Evolutionary conservation across 2,329 filamentous ascomycete genomes (phyloP).

Genomic region (Pestalotiopsis sp.): DNA sequence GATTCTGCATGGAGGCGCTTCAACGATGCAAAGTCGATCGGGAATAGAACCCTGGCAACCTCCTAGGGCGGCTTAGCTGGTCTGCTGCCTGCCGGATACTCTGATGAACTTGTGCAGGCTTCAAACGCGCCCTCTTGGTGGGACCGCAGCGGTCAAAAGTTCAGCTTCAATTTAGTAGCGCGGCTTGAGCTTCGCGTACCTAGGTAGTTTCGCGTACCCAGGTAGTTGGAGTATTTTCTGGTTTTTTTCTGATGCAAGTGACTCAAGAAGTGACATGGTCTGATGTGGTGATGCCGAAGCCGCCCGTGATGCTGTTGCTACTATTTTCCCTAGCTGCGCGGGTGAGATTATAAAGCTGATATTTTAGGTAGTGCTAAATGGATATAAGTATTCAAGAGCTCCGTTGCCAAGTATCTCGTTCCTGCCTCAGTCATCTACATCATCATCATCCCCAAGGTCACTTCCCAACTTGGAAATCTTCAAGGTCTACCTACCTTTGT

Average conservation of each 20-base stretch:
- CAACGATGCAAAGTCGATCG: not conserved
- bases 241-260: not conserved
- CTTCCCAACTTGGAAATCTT: not conserved
- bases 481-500: not conserved
- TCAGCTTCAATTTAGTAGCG: not conserved
- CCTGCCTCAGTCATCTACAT: slow-evolving; percentile 8
- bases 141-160: not conserved
- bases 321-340: not conserved
- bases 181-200: not conserved
- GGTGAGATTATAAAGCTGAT: not conserved
- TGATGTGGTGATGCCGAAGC: slow-evolving; percentile 6
- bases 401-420: not conserved
- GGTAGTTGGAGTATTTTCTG: not conserved
- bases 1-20: not conserved
- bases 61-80: not conserved
- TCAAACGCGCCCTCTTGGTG: slow-evolving; percentile 6
- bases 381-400: not conserved
- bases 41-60: not conserved
- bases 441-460: not conserved
- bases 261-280: not conserved
- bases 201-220: not conserved
- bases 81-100: not conserved
- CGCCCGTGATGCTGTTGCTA: not conserved
- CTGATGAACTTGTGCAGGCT: not conserved
- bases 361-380: not conserved